Evolutionary conservation across 345 rosid species (phyloP), one percentile per base, ranked within the genome.

Genomic region (Aquilaria sinensis): DNA sequence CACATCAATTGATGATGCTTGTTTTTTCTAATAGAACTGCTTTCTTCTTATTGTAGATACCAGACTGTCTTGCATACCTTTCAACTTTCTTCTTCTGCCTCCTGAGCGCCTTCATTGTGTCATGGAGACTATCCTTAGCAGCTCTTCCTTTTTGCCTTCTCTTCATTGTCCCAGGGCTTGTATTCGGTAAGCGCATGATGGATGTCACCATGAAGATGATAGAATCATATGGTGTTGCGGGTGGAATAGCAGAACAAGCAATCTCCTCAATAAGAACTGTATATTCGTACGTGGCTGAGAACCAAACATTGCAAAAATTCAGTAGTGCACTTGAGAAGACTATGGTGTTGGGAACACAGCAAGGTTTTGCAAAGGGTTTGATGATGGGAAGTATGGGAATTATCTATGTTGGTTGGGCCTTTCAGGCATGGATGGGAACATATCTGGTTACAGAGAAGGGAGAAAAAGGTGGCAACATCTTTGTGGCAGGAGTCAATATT

Each of bases 301-400:
- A 65, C 43, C 77, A 80, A 43, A 86, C 82, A 33, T 66, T 80
- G 0, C 61, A 57, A 0, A 78, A 67, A 66, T 83, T 78, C 80
- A 83, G 92, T 57, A 23, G 14, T 5, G 77, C 84, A 52, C 85
- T 83, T 53, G 65, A 80, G 41, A 76, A 53, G 50, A 81, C 87
- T 12, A 47, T 78, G 80, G 82, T 71, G 37, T 51, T 81, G 55
- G 89, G 92, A 67, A 55, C 81, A 16, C 79, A 80, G 71, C 82
- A 69, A 75, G 92, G 89, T 43, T 62, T 81, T 41, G 81, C 88
- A 29, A 83, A 86, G 69, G 89, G 92, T 15, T 64, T 86, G 70
- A 32, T 86, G 82, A 78, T 81, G 85, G 92, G 92, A 52, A 77
- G 89, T 72, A 77, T 86, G 86, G 92, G 92, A 56, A 80, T 63